phyloP scores from a whole-genome alignment of 352 stramenopile species.

The Blastocystis sp. region DNA sequence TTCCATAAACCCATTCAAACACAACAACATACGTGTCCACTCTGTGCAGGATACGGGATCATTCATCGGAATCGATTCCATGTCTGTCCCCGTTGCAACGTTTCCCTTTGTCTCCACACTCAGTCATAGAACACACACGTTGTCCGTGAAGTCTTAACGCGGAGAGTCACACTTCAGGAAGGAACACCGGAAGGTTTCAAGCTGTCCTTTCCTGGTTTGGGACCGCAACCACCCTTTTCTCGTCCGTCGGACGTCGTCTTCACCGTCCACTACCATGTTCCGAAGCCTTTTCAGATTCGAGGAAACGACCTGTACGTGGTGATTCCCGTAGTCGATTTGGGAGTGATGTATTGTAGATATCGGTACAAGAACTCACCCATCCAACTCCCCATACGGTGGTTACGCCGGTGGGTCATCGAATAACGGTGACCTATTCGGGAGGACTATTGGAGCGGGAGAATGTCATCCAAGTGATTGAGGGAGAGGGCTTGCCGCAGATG shows the following conservation, averaged over 20 bases:
- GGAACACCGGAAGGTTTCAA: not conserved
- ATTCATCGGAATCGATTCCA: not conserved
- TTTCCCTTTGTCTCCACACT: not conserved
- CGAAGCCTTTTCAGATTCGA: not conserved
- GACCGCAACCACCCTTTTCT: not conserved
- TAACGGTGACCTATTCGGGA: not conserved
- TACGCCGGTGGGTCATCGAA: not conserved
- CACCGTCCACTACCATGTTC: constrained; percentile 1
- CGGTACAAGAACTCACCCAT: not conserved
- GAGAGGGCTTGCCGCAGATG: not conserved
- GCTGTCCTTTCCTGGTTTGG: not conserved
- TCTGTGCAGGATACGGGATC: not conserved
- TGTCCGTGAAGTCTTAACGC: not conserved
- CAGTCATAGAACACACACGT: constrained; percentile 32
- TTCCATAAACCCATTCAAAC: not conserved
- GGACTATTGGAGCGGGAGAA: not conserved
- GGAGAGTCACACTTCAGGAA: not conserved
- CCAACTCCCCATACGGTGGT: not conserved
- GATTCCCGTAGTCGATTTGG: not conserved
- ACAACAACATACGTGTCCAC: not conserved
- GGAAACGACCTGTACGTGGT: not conserved
- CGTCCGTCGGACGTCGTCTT: not conserved
- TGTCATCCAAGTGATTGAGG: not conserved
- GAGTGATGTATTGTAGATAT: not conserved
- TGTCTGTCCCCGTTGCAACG: constrained; percentile 11